Evolutionary conservation across 1,284 basidiomycete species (phyloP).

Genomic region (Sanghuangporus weigelae): DNA sequence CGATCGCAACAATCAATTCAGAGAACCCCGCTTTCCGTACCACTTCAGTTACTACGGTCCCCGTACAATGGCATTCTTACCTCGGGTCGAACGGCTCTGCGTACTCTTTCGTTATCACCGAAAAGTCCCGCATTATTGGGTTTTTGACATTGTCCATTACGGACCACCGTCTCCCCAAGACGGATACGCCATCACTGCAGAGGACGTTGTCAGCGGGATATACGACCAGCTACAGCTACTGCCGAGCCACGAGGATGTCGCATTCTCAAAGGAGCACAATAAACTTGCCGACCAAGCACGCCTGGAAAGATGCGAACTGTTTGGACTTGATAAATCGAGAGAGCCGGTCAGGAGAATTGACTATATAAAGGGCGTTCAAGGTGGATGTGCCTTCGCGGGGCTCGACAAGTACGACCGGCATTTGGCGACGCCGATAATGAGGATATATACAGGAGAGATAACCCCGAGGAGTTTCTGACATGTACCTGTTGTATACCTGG

Average conservation of each 20-base stretch:
- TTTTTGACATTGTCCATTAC: slow-evolving; percentile 10
- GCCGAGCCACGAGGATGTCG: background rate
- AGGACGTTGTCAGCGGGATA: slow-evolving; percentile 10
- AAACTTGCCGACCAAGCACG: slow-evolving; percentile 3
- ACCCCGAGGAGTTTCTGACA: background rate
- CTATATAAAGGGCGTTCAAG: slow-evolving; percentile 11
- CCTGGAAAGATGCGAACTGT: slow-evolving; percentile 4
- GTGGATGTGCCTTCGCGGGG: slow-evolving; percentile 11
- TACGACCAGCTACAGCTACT: slow-evolving; percentile 5
- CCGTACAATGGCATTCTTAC: slow-evolving; percentile 8
- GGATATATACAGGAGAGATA: background rate
- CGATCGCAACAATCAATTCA: slow-evolving; percentile 5
- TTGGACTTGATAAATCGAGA: background rate
- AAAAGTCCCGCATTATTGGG: background rate
- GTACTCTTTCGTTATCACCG: slow-evolving; percentile 11
- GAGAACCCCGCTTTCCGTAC: slow-evolving; percentile 10
- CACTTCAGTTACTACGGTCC: slow-evolving; percentile 12
- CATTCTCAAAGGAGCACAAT: slow-evolving; percentile 4
- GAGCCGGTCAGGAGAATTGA: slow-evolving; percentile 13
- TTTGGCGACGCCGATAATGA: slow-evolving; percentile 8
- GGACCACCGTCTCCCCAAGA: slow-evolving; percentile 4
- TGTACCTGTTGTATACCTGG: background rate
- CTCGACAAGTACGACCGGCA: slow-evolving; percentile 8
- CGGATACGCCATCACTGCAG: slow-evolving; percentile 13
- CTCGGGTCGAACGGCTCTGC: slow-evolving; percentile 10